A percentile compares a stretch with the other conserved stretches of the same genome.
phyloP scores from a whole-genome alignment of 169 alveolate species.

The Eimeria maxima region DNA sequence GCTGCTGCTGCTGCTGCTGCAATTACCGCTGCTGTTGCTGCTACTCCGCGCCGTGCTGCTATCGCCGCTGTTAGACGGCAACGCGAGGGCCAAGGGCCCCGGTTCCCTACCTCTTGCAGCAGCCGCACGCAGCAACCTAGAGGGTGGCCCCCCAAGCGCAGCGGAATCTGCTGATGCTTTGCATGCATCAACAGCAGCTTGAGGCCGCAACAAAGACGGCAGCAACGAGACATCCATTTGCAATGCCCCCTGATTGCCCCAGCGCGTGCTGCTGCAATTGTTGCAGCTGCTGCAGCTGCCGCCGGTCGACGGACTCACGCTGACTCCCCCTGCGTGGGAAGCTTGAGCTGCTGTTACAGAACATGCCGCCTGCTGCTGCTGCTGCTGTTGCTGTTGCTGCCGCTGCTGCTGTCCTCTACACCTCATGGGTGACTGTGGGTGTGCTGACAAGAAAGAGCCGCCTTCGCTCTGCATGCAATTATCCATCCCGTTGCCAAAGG shows the following conservation, averaged over 20 bases:
- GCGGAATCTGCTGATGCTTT: not conserved
- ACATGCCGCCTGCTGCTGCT: conserved; percentile 18
- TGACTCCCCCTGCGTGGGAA: not conserved
- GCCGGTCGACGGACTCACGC: not conserved
- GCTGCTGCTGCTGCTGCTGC: conserved; percentile 20
- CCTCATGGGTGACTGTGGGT: not conserved
- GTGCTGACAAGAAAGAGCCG: not conserved
- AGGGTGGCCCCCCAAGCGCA: conserved; percentile 8
- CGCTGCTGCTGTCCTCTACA: conserved; percentile 53
- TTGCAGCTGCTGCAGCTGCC: not conserved
- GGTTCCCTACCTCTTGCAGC: not conserved
- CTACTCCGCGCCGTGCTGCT: not conserved
- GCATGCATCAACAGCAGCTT: not conserved
- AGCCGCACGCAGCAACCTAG: not conserved
- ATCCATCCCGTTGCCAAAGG: not conserved
- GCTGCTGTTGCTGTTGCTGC: conserved; percentile 49
- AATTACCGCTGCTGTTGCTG: conserved; percentile 35
- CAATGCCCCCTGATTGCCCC: conserved; percentile 3
- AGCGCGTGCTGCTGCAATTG: not conserved
- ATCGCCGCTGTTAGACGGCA: conserved; percentile 4
- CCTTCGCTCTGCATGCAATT: conserved; percentile 6
- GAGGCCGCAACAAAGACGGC: conserved; percentile 24
- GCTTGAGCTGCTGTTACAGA: not conserved
- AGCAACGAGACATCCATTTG: conserved; percentile 22
- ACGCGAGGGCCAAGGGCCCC: conserved; percentile 16